phyloP scores from a whole-genome alignment of 2,329 filamentous ascomycete species.

The Rutstroemia sp. region DNA sequence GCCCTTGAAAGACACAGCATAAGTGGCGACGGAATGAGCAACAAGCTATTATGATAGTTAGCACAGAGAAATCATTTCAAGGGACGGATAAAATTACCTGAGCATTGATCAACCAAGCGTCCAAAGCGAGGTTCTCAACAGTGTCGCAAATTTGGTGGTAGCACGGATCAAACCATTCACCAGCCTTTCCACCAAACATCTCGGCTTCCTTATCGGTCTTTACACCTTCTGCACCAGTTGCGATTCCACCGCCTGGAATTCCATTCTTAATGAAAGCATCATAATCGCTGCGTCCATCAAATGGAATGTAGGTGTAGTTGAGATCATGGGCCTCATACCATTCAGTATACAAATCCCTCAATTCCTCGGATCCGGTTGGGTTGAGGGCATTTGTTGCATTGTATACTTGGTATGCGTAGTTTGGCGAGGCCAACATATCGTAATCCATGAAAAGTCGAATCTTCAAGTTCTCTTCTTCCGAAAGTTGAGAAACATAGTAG shows the following conservation, averaged over 20 bases:
- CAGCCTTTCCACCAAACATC: conserved; percentile 65
- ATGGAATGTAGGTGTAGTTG: conserved; percentile 63
- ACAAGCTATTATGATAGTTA: conserved; percentile 41
- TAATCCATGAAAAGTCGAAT: conserved; percentile 63
- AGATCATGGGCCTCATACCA: conserved; percentile 57
- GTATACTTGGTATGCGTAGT: conserved; percentile 63
- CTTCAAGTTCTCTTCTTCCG: conserved; percentile 50
- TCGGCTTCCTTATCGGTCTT: conserved; percentile 61
- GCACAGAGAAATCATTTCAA: not conserved
- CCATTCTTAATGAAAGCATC: conserved; percentile 66
- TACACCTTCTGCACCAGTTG: conserved; percentile 69
- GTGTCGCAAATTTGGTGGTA: conserved; percentile 58
- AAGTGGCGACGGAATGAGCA: conserved; percentile 66
- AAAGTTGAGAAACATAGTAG: conserved; percentile 50
- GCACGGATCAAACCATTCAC: conserved; percentile 50
- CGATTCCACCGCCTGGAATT: conserved; percentile 68
- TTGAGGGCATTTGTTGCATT: conserved; percentile 63
- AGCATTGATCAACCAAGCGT: conserved; percentile 54
- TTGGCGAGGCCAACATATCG: conserved; percentile 61
- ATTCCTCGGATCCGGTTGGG: conserved; percentile 62
- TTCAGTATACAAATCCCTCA: conserved; percentile 59
- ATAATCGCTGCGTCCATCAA: conserved; percentile 76
- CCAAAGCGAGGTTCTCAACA: conserved; percentile 48
- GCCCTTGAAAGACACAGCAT: conserved; percentile 55
- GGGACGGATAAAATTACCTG: conserved; percentile 34